These are phyloP conservation scores for Halteria grandinella DNA, from an alignment of 73 alveolate species.

Conservation along the genomic window DNA sequence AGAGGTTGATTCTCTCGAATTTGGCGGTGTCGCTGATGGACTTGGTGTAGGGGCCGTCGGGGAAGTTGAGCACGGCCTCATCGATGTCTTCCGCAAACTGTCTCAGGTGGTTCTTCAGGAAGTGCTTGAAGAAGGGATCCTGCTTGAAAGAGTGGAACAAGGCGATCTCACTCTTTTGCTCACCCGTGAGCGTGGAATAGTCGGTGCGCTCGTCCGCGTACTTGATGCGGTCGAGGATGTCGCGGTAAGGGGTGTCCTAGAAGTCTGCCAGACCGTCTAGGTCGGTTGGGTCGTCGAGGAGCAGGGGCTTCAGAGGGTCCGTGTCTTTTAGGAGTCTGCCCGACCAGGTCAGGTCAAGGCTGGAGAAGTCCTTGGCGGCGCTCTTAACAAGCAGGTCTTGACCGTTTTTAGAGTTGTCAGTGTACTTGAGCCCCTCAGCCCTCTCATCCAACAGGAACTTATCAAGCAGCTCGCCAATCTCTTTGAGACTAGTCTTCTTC, in stretches of 20 bases:
- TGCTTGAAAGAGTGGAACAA: slow-evolving; percentile 53
- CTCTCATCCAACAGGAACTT: slow-evolving; percentile 40
- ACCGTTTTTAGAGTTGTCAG: not conserved
- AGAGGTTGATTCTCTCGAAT: slow-evolving; percentile 52
- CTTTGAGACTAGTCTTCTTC: slow-evolving; percentile 51
- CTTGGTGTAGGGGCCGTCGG: not conserved
- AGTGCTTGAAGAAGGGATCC: slow-evolving; percentile 75
- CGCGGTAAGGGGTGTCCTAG: not conserved
- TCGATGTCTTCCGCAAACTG: slow-evolving; percentile 37
- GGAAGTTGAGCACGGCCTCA: slow-evolving; percentile 1
- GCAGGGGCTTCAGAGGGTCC: not conserved
- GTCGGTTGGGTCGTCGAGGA: slow-evolving; percentile 11
- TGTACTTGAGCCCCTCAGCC: not conserved
- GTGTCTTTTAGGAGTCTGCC: not conserved
- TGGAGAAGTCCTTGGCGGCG: slow-evolving; percentile 16
- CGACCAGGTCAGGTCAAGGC: not conserved
- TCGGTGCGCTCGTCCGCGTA: slow-evolving; percentile 56
- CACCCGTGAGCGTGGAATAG: slow-evolving; percentile 43
- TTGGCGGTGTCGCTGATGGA: slow-evolving; percentile 10
- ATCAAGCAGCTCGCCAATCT: slow-evolving; percentile 57
- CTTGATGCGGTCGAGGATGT: slow-evolving; percentile 33
- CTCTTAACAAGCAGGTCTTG: not conserved
- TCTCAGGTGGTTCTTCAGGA: slow-evolving; percentile 56
- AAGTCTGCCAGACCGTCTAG: not conserved
- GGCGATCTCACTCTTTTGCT: slow-evolving; percentile 39